Evolutionary conservation across 768 basidiomycete genomes (phyloP).

Genomic region (Termitomyces sp.): DNA sequence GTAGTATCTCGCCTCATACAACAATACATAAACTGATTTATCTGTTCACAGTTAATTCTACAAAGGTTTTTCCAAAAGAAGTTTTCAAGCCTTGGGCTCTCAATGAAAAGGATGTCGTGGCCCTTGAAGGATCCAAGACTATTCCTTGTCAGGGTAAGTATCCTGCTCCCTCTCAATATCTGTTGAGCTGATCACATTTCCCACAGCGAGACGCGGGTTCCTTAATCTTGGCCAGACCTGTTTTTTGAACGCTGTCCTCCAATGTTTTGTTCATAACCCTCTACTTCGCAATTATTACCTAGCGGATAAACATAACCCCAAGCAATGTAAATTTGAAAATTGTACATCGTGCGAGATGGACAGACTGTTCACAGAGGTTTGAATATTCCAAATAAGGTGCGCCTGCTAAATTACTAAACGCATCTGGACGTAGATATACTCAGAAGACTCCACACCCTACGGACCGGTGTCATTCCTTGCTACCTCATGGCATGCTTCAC

Average conservation of each 20-base stretch:
- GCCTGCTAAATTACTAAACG: neutral
- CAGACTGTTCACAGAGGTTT: slow-evolving; percentile 69
- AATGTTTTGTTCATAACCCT: slow-evolving; percentile 87
- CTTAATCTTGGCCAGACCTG: slow-evolving; percentile 91
- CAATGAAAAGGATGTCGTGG: slow-evolving; percentile 27
- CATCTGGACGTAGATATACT: slow-evolving; percentile 38
- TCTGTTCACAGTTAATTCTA: slow-evolving; percentile 13
- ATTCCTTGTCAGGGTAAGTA: slow-evolving; percentile 71
- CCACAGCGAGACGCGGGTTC: slow-evolving; percentile 71
- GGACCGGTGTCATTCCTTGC: slow-evolving; percentile 82
- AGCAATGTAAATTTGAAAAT: slow-evolving; percentile 58
- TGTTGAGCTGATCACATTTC: neutral
- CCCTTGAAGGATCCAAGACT: slow-evolving; percentile 42
- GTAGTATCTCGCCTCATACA: slow-evolving; percentile 24
- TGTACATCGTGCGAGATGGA: slow-evolving; percentile 97
- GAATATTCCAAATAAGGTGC: neutral
- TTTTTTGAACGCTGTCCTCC: slow-evolving; percentile 88
- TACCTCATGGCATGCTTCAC: slow-evolving; percentile 75
- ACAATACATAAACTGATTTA: neutral
- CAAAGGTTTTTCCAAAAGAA: slow-evolving; percentile 18
- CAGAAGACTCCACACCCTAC: slow-evolving; percentile 53
- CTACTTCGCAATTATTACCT: slow-evolving; percentile 86
- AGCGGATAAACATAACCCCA: slow-evolving; percentile 81
- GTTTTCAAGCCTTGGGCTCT: slow-evolving; percentile 35
- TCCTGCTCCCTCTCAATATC: neutral